phyloP scores from a whole-genome alignment of 805 yeast genomes.

The Myxozyma lipomycoides region DNA sequence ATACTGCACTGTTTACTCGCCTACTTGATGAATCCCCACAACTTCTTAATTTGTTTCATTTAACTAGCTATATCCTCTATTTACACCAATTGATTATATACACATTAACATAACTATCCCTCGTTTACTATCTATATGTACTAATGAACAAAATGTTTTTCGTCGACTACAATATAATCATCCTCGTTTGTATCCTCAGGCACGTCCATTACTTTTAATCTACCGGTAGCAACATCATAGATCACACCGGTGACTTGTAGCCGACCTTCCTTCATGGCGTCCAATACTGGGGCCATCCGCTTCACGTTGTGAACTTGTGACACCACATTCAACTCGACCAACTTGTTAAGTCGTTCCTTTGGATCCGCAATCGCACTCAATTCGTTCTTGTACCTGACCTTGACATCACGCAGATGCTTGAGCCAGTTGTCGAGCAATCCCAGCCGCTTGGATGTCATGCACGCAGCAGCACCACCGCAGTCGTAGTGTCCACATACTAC shows the following conservation, averaged over 20 bases:
- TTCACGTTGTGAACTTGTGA: constrained; percentile 64
- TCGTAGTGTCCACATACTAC: constrained; percentile 92
- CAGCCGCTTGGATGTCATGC: constrained; percentile 57
- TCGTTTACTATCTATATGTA: too few species aligned
- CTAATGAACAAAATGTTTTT: not conserved
- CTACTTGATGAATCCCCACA: too few species aligned
- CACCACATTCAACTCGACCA: constrained; percentile 72
- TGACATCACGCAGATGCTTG: constrained; percentile 58
- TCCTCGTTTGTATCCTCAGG: constrained; percentile 33
- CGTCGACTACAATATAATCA: constrained; percentile 17
- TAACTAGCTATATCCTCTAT: too few species aligned
- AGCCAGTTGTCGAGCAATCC: constrained; percentile 66
- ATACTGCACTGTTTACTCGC: too few species aligned
- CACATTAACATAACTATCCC: too few species aligned
- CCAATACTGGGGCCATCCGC: constrained; percentile 60
- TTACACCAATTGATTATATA: too few species aligned
- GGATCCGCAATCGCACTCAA: constrained; percentile 51
- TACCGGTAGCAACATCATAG: constrained; percentile 78
- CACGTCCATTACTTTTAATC: constrained; percentile 46
- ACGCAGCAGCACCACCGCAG: constrained; percentile 90
- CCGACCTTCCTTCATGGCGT: constrained; percentile 57
- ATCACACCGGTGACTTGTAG: constrained; percentile 79
- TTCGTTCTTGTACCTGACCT: constrained; percentile 54
- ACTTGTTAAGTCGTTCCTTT: constrained; percentile 52
- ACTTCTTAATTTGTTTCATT: too few species aligned